These are phyloP conservation scores for Pythium coloratum DNA, from an alignment of 352 stramenopile genomes.

Conservation along the genomic window DNA sequence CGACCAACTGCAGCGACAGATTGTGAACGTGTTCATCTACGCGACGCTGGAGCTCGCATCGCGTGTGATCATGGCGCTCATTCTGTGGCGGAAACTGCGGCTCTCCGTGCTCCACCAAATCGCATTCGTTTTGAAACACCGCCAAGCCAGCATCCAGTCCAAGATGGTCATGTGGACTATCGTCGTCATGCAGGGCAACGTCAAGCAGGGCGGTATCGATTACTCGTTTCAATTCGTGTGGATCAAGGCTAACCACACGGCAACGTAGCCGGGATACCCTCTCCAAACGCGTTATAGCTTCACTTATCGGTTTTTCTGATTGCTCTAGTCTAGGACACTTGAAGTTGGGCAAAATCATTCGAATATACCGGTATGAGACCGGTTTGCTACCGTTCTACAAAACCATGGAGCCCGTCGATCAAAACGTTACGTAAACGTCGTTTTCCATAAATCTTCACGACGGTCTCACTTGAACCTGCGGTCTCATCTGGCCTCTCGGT, in stretches of 20 bases:
- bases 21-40: constrained; percentile 10
- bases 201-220: not conserved
- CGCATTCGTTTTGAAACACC: not conserved
- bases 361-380: not conserved
- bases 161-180: not conserved
- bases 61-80: not conserved
- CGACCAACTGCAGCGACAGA: not conserved
- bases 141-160: not conserved
- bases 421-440: not conserved
- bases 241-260: not conserved
- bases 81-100: not conserved
- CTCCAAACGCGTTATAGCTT: not conserved
- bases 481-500: not conserved
- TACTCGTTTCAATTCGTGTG: not conserved
- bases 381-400: not conserved
- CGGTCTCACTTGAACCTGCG: not conserved
- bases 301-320: no score
- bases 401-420: not conserved
- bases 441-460: not conserved
- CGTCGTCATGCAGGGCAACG: not conserved
- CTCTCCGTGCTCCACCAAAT: not conserved
- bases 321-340: not conserved
- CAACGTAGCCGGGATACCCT: no score
- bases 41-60: constrained; percentile 15
- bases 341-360: not conserved